A percentile compares a stretch with the other conserved stretches of the same genome.
phyloP scores from a whole-genome alignment of 495 filamentous ascomycete species.

The Endocarpon pusillum region DNA sequence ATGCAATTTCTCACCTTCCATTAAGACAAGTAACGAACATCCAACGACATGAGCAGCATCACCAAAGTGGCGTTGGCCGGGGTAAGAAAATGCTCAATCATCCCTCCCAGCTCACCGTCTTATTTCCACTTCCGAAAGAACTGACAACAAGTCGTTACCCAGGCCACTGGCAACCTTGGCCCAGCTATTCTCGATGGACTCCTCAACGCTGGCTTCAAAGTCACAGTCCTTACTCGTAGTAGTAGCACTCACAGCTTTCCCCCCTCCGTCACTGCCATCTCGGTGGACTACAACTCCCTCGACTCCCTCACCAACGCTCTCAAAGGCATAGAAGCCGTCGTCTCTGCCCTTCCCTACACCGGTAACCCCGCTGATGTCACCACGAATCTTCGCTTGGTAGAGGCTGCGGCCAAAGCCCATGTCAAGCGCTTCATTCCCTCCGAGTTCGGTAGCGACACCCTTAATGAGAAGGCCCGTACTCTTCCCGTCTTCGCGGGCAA shows the following conservation, averaged over 20 bases:
- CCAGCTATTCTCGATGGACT: slow-evolving; percentile 36
- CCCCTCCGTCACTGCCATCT: slow-evolving; percentile 22
- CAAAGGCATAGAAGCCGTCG: slow-evolving; percentile 21
- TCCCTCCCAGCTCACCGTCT: background rate
- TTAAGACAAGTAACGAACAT: too few species aligned
- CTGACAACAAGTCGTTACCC: background rate
- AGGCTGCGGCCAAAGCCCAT: slow-evolving; percentile 39
- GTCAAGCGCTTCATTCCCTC: slow-evolving; percentile 47
- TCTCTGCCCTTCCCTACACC: slow-evolving; percentile 10
- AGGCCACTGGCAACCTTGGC: slow-evolving; percentile 45
- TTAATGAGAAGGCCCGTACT: slow-evolving; percentile 19
- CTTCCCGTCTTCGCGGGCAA: slow-evolving; percentile 32
- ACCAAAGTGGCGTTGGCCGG: slow-evolving; percentile 8
- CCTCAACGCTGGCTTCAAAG: slow-evolving; percentile 33
- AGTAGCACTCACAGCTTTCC: slow-evolving; percentile 21
- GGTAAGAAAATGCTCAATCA: slow-evolving; percentile 3
- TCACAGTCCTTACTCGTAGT: slow-evolving; percentile 40
- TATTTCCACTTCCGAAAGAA: background rate
- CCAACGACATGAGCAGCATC: slow-evolving; percentile 5
- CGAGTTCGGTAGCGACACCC: slow-evolving; percentile 39
- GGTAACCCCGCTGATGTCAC: slow-evolving; percentile 20
- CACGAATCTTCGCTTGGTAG: slow-evolving; percentile 32
- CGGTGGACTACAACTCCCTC: slow-evolving; percentile 38
- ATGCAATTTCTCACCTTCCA: too few species aligned
- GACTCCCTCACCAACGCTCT: slow-evolving; percentile 26